phyloP scores from a whole-genome alignment of 805 yeast species.

The Wickerhamiella galacta region DNA sequence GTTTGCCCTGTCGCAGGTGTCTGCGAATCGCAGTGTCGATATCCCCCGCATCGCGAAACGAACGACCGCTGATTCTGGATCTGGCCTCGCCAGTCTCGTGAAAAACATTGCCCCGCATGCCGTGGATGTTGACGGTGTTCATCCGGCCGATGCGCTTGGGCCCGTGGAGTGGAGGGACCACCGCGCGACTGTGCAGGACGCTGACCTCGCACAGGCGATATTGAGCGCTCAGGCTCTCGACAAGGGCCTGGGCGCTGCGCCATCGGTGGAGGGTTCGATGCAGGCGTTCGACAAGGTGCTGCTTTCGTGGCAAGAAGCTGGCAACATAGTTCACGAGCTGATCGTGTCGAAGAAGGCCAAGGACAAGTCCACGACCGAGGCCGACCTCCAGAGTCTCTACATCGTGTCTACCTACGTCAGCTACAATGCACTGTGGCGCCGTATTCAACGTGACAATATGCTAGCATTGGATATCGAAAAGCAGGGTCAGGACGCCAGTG shows the following conservation, averaged over 20 bases:
- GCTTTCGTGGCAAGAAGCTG: conserved; percentile 52
- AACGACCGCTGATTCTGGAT: conserved; percentile 22
- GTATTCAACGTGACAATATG: conserved; percentile 54
- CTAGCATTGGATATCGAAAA: conserved; percentile 20
- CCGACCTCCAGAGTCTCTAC: conserved; percentile 50
- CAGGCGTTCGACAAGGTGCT: conserved; percentile 38
- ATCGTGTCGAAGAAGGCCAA: conserved; percentile 28
- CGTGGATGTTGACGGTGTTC: conserved; percentile 11
- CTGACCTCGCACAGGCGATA: conserved; percentile 43
- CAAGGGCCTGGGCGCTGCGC: conserved; percentile 6
- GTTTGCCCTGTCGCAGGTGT: conserved; percentile 31
- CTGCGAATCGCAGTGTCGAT: conserved; percentile 23
- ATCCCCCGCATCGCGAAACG: conserved; percentile 33
- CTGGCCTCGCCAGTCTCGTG: conserved; percentile 28
- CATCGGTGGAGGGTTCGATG: conserved; percentile 2
- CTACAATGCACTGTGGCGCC: conserved; percentile 46
- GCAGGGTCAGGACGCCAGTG: too few species aligned
- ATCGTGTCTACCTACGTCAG: conserved; percentile 60
- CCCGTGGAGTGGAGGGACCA: conserved; percentile 42
- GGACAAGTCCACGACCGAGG: conserved; percentile 24
- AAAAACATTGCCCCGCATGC: conserved; percentile 20
- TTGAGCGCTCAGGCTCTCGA: conserved; percentile 17
- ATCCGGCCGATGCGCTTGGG: conserved; percentile 23
- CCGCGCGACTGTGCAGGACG: conserved; percentile 47
- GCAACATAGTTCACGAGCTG: conserved; percentile 40